Percentiles rank a stretch among this genome's conserved stretches.
These are phyloP conservation scores for Megacollybia marginata DNA, from an alignment of 768 basidiomycete genomes.

Conservation along the genomic window DNA sequence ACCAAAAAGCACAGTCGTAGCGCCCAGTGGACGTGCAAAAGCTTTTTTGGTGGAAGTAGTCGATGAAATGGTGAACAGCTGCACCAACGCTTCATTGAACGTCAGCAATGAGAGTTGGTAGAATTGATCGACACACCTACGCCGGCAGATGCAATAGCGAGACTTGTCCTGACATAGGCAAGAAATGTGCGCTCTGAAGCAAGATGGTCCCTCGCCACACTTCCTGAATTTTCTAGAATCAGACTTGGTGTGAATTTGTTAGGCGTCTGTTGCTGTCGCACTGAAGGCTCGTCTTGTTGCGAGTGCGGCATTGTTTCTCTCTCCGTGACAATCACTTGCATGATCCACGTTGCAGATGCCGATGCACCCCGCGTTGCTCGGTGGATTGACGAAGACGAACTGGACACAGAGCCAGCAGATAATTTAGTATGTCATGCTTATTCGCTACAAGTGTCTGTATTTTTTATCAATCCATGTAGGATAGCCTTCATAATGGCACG, in stretches of 20 bases:
- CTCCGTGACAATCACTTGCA: too few species aligned
- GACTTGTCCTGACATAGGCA: slow-evolving; percentile 58
- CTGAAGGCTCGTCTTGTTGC: too few species aligned
- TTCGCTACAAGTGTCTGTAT: too few species aligned
- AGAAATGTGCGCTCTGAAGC: slow-evolving; percentile 59
- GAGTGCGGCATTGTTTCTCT: too few species aligned
- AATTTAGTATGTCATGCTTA: slow-evolving; percentile 3
- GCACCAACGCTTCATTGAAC: slow-evolving; percentile 50
- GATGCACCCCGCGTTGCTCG: slow-evolving; percentile 55
- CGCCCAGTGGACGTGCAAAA: slow-evolving; percentile 48
- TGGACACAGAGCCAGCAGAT: slow-evolving; percentile 24
- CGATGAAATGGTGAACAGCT: slow-evolving; percentile 38
- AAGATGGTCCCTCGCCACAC: slow-evolving; percentile 57
- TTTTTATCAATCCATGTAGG: slow-evolving; percentile 6
- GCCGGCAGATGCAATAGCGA: slow-evolving; percentile 50
- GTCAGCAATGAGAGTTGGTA: slow-evolving; percentile 1
- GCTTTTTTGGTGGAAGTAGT: slow-evolving; percentile 4
- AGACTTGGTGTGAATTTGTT: slow-evolving; percentile 10
- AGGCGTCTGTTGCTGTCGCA: too few species aligned
- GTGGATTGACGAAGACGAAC: slow-evolving; percentile 49
- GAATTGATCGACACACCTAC: slow-evolving; percentile 37
- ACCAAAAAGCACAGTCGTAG: slow-evolving; percentile 35
- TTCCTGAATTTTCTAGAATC: slow-evolving; percentile 50
- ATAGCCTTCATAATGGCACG: slow-evolving; percentile 8
- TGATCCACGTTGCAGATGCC: slow-evolving; percentile 18